Percentiles rank a stretch among this genome's conserved stretches.
Conservation (phyloP, 1,139 yeast species). For the Diutina neorugosa region DNA sequence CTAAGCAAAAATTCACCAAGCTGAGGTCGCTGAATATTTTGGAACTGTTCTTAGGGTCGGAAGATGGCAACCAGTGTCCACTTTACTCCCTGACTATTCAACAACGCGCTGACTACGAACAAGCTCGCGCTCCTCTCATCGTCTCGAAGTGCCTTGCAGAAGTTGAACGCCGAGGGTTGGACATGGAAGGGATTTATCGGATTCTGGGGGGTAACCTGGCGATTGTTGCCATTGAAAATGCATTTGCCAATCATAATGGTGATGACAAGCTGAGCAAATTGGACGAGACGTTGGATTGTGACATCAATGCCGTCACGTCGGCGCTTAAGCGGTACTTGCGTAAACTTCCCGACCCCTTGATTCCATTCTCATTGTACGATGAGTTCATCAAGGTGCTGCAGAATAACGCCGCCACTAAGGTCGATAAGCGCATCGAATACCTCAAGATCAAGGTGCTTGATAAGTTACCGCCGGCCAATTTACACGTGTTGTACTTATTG, state of each 20-base stretch:
- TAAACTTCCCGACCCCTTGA: constrained; percentile 74
- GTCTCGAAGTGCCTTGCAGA: constrained; percentile 65
- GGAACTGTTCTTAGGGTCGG: constrained; percentile 18
- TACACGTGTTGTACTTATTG: constrained; percentile 40
- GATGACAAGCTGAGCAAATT: constrained; percentile 26
- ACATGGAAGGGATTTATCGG: constrained; percentile 79
- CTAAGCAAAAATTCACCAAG: constrained; percentile 16
- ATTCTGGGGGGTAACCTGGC: constrained; percentile 83
- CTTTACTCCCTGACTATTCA: constrained; percentile 42
- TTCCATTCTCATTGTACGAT: constrained; percentile 60
- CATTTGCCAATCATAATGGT: constrained; percentile 26
- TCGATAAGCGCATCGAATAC: constrained; percentile 16
- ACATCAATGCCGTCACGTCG: constrained; percentile 78
- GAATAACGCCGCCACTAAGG: constrained; percentile 7
- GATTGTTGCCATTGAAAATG: constrained; percentile 43
- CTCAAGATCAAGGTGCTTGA: constrained; percentile 18
- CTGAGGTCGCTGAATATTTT: constrained; percentile 39
- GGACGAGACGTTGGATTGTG: constrained; percentile 44
- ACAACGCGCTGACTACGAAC: constrained; percentile 49
- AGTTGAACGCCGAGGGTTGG: constrained; percentile 64
- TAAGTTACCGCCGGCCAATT: constrained; percentile 58
- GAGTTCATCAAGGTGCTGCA: constrained; percentile 38
- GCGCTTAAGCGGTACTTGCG: constrained; percentile 81
- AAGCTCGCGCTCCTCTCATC: constrained; percentile 52
- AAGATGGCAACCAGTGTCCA: constrained; percentile 12